Percentiles rank a stretch among this genome's conserved stretches.
Evolutionary conservation across 2,329 filamentous ascomycete species (phyloP).

Genomic region (Dichotomopilus funicola): DNA sequence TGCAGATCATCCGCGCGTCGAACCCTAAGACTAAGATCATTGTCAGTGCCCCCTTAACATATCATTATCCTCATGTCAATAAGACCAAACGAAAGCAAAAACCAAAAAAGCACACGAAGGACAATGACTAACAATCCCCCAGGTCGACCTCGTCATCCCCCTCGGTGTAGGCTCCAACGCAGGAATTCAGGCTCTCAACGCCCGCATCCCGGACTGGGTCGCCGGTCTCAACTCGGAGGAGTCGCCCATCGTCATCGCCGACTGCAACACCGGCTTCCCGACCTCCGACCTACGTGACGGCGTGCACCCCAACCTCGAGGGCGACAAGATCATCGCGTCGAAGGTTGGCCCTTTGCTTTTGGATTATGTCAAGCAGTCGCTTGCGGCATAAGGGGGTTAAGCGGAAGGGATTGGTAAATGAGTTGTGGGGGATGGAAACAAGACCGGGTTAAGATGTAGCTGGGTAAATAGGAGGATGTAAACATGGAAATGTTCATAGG

Average conservation of each 20-base stretch:
- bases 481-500: too few relatives aligned
- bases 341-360: conserved; percentile 30
- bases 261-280: conserved; percentile 32
- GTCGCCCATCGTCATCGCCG: conserved; percentile 36
- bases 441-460: too few relatives aligned
- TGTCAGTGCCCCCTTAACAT: conserved; percentile 21
- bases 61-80: not conserved
- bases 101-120: too few relatives aligned
- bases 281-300: conserved; percentile 32
- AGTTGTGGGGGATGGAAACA: not conserved
- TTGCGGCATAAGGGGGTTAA: conserved; percentile 2
- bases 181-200: conserved; percentile 30
- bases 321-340: conserved; percentile 31
- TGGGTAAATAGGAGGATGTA: too few relatives aligned
- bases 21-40: conserved; percentile 37
- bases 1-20: conserved; percentile 30
- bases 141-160: conserved; percentile 38
- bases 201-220: conserved; percentile 34
- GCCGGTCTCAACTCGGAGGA: conserved; percentile 29
- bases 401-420: not conserved
- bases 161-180: conserved; percentile 25
- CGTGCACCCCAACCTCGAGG: conserved; percentile 34
- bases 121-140: not conserved
- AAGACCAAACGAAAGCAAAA: not conserved
- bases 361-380: conserved; percentile 27